Base-by-base conservation (phyloP, 208 protist species). In the Wallacemonas rigidus region DNA sequence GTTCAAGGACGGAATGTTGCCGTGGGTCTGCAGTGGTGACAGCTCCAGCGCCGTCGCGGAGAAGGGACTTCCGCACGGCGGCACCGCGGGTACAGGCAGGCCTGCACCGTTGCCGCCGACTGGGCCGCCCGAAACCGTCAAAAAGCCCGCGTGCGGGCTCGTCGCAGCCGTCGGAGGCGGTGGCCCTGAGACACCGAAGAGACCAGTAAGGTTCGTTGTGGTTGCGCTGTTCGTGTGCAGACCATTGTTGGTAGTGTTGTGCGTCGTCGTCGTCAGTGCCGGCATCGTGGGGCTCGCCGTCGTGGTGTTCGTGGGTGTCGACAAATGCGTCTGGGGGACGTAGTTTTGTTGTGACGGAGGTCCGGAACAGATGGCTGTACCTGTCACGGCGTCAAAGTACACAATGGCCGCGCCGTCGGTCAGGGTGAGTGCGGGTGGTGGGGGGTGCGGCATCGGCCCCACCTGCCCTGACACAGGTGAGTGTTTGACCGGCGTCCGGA, bases 51-150 rank as follows among this genome's bases (percentile, higher is more conserved):
- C 41, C 43, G 60, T 65, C n/a, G 40, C 14, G n/a, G 60, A 41
- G 60, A 65, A 65, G 60, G 60, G 60, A n/a, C 60, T 65, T 38
- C 60, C 36, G 60, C 60, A 65, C 60, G 60, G 40, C 6, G 43
- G 43, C 40, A 48, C 40, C 6, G 60, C 6, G 9, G 62, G n/a
- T 6, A 44, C 12, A 11, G 9, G 6, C 8, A 38, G 26, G 12
- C 6, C 36, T 11, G 17, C 39, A 12, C 45, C 45, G 12, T 50
- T 50, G 45, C 45, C 45, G 45, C 45, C 45, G 45, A 6, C 45
- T 6, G 8, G 6, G 45, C 45, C 45, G 45, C 50, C 64, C 12
- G 51, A 48, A 14, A 69, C 35, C 47, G 57, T 55, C 47, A 69
- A 48, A 36, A 65, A 65, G 40, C 36, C 7, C 0, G 41, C n/a